Evolutionary conservation across 306 rosid genomes (phyloP), one percentile per base, ranked within the genome.

Genomic region (Ormosia emarginata): DNA sequence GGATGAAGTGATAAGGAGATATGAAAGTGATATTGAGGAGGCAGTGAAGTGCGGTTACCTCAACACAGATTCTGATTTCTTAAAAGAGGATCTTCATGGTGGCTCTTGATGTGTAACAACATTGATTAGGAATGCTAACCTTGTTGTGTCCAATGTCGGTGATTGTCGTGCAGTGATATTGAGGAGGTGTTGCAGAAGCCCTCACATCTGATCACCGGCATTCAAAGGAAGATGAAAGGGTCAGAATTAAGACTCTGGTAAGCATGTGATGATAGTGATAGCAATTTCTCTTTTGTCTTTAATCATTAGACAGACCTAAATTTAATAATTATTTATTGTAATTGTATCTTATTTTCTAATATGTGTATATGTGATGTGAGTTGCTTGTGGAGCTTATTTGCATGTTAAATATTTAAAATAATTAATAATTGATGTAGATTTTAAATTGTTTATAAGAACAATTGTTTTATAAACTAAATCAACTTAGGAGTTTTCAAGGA

Each of bases 131-230:
- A 87, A 91, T 0, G 99, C 97, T 6, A 90, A 80, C 86, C 92
- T 95, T 24, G 81, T 88, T 0, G 93, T 95, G 33, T 93, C 99
- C 52, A 93, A 93, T 8, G 97, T 89, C 0, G 99, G 99, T 0
- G 99, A 95, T 83, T 95, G 99, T 68, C 99, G 99, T 2, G 97
- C 99, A n/a, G n/a, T 64, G 97, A 93, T 50, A 82, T 95, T 77
- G 87, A 71, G 90, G 79, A 2, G 99, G 99, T 11, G 82, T 83
- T 8, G 97, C 97, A 0, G 93, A 93, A 82, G 97, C 94, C 46
- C 85, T 95, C 17, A 93, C 99, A 24, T 89, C 89, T 6, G 99
- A 95, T 79, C 99, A 95, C 75, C 81, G 96, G 0, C 98, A 98
- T 5, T 88, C 98, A 0, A 85, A 97, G 85, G 89, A 86, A 86